These are phyloP conservation scores for Colletotrichum musicola DNA, from an alignment of 2,329 filamentous ascomycete genomes.

Conservation along the genomic window DNA sequence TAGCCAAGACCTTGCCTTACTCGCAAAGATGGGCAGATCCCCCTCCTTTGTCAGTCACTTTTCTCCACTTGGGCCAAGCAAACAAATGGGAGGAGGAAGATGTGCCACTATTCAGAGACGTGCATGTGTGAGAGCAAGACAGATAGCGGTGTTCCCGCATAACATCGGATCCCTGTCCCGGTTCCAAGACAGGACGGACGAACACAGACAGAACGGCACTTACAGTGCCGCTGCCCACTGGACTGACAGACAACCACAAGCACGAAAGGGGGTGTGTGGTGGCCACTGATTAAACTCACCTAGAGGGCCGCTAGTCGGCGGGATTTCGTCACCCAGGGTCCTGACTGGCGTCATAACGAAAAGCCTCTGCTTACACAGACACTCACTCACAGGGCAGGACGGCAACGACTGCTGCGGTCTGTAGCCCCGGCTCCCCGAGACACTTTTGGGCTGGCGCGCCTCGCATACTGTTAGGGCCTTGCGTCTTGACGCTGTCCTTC, in stretches of 20 bases:
- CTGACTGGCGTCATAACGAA: conserved; percentile 32
- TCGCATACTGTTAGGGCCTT: neutral
- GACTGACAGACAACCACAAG: neutral
- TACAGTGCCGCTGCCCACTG: neutral
- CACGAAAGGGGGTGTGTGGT: neutral
- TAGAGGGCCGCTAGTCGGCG: neutral
- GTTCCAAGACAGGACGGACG: conserved; percentile 2
- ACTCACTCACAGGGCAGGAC: neutral
- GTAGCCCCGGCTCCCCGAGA: neutral
- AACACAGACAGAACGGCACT: neutral
- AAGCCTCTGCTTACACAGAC: too few relatives aligned
- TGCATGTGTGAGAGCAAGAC: neutral
- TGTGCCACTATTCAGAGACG: conserved; percentile 22
- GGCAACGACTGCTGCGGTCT: neutral
- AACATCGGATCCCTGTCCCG: conserved; percentile 17
- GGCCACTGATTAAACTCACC: conserved; percentile 24
- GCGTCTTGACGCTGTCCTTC: neutral
- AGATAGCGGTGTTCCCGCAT: neutral
- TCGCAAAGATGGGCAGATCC: too few relatives aligned
- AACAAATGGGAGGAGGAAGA: neutral
- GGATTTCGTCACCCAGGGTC: conserved; percentile 35
- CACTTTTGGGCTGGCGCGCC: neutral
- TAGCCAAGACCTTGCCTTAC: too few relatives aligned
- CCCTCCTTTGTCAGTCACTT: too few relatives aligned
- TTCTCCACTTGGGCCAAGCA: neutral